These are phyloP conservation scores for Venturia aucupariae DNA, from an alignment of 2,329 filamentous ascomycete species.

Conservation along the genomic window DNA sequence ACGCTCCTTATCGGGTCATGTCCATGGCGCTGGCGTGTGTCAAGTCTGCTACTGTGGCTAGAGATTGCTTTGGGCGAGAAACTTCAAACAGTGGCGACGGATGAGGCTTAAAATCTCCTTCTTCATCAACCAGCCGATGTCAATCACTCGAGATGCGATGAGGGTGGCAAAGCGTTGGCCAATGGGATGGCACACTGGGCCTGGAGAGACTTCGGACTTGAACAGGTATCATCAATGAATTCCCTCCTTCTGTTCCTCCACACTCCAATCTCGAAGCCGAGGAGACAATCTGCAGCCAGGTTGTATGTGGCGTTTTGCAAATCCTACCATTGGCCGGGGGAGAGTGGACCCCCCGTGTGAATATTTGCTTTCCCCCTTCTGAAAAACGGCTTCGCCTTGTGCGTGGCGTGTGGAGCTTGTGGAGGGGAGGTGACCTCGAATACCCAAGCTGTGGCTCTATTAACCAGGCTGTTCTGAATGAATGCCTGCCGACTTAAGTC, in stretches of 20 bases:
- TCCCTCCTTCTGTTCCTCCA: constrained; percentile 2
- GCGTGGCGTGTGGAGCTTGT: constrained; percentile 3
- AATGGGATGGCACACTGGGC: background rate
- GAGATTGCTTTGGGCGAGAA: background rate
- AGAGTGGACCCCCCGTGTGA: background rate
- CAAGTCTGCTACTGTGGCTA: background rate
- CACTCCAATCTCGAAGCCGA: background rate
- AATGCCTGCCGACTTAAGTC: background rate
- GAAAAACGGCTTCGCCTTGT: background rate
- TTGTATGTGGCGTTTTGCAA: background rate
- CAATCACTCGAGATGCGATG: background rate
- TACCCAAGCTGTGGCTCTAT: background rate
- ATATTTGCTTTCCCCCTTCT: background rate
- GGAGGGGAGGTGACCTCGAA: background rate
- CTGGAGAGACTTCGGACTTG: background rate
- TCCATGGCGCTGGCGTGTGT: background rate
- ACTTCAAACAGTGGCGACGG: background rate
- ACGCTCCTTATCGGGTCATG: constrained; percentile 1
- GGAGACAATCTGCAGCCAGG: constrained; percentile 4
- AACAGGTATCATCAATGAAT: too few species aligned
- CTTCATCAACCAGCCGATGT: too few species aligned
- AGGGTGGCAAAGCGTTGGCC: background rate
- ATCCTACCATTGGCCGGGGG: background rate
- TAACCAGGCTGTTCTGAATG: background rate
- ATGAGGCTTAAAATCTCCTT: constrained; percentile 4